Percentiles rank a stretch among this genome's conserved stretches.
Conservation (phyloP, 169 alveolate species). For the Cryptosporidium baileyi region DNA sequence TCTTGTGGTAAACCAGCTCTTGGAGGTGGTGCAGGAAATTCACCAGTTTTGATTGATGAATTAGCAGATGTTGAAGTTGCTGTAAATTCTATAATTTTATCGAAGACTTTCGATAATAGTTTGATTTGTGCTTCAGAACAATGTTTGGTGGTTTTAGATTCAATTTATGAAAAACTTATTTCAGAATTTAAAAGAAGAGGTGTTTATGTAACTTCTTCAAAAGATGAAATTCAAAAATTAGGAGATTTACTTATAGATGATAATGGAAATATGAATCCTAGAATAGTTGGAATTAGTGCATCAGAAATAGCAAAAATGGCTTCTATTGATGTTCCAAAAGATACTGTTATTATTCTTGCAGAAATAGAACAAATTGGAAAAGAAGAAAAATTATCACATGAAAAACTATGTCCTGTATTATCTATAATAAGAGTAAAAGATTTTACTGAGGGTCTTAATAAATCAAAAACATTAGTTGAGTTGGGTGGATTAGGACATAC, state of each 20-base stretch:
- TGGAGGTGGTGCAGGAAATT: slow-evolving; percentile 75
- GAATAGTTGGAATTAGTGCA: slow-evolving; percentile 70
- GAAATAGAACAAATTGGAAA: slow-evolving; percentile 55
- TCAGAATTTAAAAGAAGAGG: slow-evolving; percentile 59
- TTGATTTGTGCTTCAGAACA: slow-evolving; percentile 74
- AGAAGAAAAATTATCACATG: slow-evolving; percentile 61
- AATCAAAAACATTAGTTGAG: slow-evolving; percentile 43
- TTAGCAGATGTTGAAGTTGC: slow-evolving; percentile 71
- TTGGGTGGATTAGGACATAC: slow-evolving; percentile 74
- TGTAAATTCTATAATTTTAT: slow-evolving; percentile 66
- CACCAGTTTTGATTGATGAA: slow-evolving; percentile 73
- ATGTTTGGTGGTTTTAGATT: slow-evolving; percentile 53
- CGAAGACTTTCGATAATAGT: slow-evolving; percentile 72
- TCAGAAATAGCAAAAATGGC: slow-evolving; percentile 72
- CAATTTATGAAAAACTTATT: slow-evolving; percentile 57
- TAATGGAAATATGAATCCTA: slow-evolving; percentile 71
- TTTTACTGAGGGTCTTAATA: slow-evolving; percentile 60
- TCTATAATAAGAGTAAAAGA: slow-evolving; percentile 62
- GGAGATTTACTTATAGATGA: slow-evolving; percentile 57
- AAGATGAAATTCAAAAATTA: slow-evolving; percentile 54
- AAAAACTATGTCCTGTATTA: slow-evolving; percentile 71
- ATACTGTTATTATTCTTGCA: slow-evolving; percentile 50
- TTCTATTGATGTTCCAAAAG: slow-evolving; percentile 65
- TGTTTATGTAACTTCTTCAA: slow-evolving; percentile 26
- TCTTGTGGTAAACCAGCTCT: slow-evolving; percentile 74